Base-by-base conservation (phyloP, 192 early-diverging fungal species). In the Diversispora eburnea region DNA sequence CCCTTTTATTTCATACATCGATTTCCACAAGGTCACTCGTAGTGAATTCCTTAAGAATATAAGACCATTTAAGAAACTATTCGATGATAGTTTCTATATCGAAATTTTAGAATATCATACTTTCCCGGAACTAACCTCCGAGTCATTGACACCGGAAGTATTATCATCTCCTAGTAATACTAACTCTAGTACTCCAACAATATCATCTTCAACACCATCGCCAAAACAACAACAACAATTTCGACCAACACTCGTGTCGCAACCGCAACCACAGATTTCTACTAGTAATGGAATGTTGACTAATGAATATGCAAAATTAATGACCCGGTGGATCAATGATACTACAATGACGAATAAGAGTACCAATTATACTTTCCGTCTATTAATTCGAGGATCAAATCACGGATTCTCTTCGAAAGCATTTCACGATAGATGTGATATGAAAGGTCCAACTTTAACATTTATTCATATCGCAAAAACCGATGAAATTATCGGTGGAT, bases 401-500 rank as follows among this genome's bases (percentile, higher is more conserved):
- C 22, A 64, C 33, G 62, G 62, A n/a, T 64, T 7, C 9, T 13
- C 9, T 4, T 25, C 62, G 41, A 17, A n/a, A 45, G 41, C 62
- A 25, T 64, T 64, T 64, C 62, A 64, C 39, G 5, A 4, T 43
- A 19, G 8, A 8, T 76, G 75, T 66, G 75, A 76, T 63, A 59
- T 47, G 10, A 47, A 70, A 49, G 75, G 75, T 17, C 67, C 75
- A 41, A 76, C 75, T 43, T 25, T 76, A 5, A 71, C 69, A 0
- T 15, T 76, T 7, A 42, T 72, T 46, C 55, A 51, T 9, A 62
- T 76, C 19, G 72, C 47, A 49, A 43, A 39, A 4, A 76, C 75
- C 3, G 63, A 71, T 20, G 75, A 76, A 46, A 71, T 76, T n/a
- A 70, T 76, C 47, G 75, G 75, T 4, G 75, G 75, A 9, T 76